Base-by-base conservation (phyloP, 106 monocot species). In the Triglochin maritima region DNA sequence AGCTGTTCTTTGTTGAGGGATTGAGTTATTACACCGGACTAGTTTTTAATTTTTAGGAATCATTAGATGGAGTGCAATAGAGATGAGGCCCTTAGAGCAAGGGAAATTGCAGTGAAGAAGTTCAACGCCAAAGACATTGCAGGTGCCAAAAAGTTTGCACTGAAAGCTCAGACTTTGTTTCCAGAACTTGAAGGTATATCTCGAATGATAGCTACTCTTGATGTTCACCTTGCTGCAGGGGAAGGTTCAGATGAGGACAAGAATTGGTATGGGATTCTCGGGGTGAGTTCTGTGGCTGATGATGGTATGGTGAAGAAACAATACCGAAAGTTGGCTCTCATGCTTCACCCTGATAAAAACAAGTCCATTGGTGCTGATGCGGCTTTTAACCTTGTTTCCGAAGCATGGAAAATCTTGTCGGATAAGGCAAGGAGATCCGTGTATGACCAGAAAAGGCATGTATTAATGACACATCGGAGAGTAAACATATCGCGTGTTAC, bases 121-220 rank as follows among this genome's bases (percentile, higher is more conserved):
- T 83, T 87, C 80, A 69, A 13, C 2, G 66, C 73, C 2, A 80
- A 64, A 44, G 81, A 87, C 56, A 17, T 72, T 10, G 69, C 53
- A 10, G 75, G 78, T 49, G 87, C 83, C 9, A 81, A 70, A 59
- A 83, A 79, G 10, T 78, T 81, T 29, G 83, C 87, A 4, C 17
- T 87, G n/a, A 86, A 86, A 54, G 89, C 89, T 1, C 69, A 82
- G n/a, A 83, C 66, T 49, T 79, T 89, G 29, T 82, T 64, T 67
- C 85, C 89, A 5, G 68, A 62, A 0, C 80, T 83, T 5, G 86
- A 86, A 2, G 85, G 85, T 29, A 86, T 80, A 42, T 61, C 71
- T 41, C 82, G 80, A 52, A 77, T 86, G 77, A 47, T 86, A 67
- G 57, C 86, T 0, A 86, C 86, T 44, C 57, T 86, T 0, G 83